Conservation (phyloP, 176 grass and related monocot genomes). For the Rhynchospora breviuscula region DNA sequence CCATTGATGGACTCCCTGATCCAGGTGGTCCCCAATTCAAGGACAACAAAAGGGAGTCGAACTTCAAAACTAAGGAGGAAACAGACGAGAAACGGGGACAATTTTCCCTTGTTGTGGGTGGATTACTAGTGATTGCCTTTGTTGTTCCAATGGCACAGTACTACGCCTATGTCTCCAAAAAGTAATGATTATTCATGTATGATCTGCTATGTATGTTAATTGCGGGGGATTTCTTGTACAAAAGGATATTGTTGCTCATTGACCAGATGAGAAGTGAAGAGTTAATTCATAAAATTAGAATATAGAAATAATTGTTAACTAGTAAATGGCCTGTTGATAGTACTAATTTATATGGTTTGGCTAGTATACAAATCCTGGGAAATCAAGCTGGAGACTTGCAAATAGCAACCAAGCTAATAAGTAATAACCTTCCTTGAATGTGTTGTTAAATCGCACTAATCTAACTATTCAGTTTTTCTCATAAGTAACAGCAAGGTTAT, state of each 20-base stretch:
- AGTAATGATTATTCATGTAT: constrained; percentile 38
- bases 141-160: constrained; percentile 99
- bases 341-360: background rate
- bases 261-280: constrained; percentile 19
- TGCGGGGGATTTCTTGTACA: constrained; percentile 16
- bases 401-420: background rate
- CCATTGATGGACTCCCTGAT: constrained; percentile 83
- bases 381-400: background rate
- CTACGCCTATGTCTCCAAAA: constrained; percentile 96
- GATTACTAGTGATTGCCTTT: constrained; percentile 90
- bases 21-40: constrained; percentile 78
- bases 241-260: constrained; percentile 14
- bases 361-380: background rate
- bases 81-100: constrained; percentile 96
- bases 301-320: background rate
- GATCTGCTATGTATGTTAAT: constrained; percentile 7
- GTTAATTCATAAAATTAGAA: background rate
- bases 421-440: background rate
- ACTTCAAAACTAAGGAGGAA: constrained; percentile 84
- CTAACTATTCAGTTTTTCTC: background rate
- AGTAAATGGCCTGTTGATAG: background rate
- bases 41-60: constrained; percentile 91
- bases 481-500: background rate
- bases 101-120: constrained; percentile 91
- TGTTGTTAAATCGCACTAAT: background rate